Evolutionary conservation across 192 early-diverging fungal genomes (phyloP), one percentile per base, ranked within the genome.

Genomic region (Mortierella claussenii): DNA sequence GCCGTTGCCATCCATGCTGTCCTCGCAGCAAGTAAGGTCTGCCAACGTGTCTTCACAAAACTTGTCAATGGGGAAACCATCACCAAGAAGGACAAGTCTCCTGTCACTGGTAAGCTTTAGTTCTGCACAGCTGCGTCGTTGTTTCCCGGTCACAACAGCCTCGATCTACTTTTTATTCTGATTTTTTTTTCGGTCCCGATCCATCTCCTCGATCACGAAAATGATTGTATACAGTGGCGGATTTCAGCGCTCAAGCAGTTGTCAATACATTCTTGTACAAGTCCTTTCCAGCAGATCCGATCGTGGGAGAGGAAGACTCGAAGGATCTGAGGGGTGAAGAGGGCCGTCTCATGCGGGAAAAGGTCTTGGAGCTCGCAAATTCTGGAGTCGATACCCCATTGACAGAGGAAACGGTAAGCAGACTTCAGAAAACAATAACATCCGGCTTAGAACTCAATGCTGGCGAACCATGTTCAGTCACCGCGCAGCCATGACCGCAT

Each of bases 251-350:
- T 13, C 98, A 99, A 80, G 97, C 98, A 3, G 89, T 99, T 10
- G 92, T 99, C 36, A 97, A 97, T 82, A 78, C 86, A 1, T 81
- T 92, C 55, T 85, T 99, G 8, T 75, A 87, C 56, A 56, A 86
- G 57, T 76, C 83, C 55, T 98, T 98, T 55, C 95, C 97, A 15
- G 32, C 88, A 20, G 96, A 97, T 76, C 91, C 91, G 27, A 93
- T 99, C 52, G 91, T 98, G 17, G 98, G 96, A 30, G 98, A 99
- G 79, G 98, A 99, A 74, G 95, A 98, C 62, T 88, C 96, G 0
- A 86, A 87, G 60, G 96, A 95, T 54, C 82, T 99, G 10, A 89
- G 84, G 34, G 91, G 88, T 21, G 92, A 97, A 17, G 69, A 42
- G 1, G 88, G 87, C 26, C 87, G 82, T 10, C 55, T 54, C 0